Conservation (phyloP, 441 rosid genomes). For the Erodium texanum region DNA sequence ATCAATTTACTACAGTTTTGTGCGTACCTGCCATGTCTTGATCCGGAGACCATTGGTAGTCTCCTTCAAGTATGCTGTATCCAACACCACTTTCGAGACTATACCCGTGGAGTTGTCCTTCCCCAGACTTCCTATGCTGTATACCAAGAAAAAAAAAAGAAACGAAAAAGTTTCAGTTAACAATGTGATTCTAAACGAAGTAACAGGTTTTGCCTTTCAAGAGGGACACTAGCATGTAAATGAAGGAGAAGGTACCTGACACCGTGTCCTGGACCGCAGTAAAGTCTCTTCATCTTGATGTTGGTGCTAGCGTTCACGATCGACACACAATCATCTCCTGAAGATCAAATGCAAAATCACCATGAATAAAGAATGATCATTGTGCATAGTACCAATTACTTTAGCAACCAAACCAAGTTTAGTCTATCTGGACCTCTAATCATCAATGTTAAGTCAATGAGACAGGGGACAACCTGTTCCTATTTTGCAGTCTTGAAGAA, state of each 20-base stretch:
- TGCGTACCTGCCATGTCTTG: conserved; percentile 86
- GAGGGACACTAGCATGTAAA: no score
- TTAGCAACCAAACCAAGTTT: no score
- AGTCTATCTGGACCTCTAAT: no score
- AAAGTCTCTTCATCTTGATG: conserved; percentile 76
- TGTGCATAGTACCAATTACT: no score
- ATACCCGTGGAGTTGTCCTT: conserved; percentile 60
- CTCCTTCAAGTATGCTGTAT: conserved; percentile 66
- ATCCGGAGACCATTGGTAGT: conserved; percentile 87
- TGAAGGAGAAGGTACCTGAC: conserved; percentile 41
- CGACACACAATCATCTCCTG: conserved; percentile 95
- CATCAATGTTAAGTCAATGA: no score
- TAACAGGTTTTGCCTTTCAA: not conserved
- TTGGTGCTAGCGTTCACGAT: conserved; percentile 70
- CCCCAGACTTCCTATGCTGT: conserved; percentile 87
- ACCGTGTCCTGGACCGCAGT: conserved; percentile 96
- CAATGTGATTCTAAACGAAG: no score
- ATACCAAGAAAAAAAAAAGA: no score
- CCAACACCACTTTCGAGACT: conserved; percentile 77
- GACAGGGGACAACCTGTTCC: conserved; percentile 62
- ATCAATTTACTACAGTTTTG: no score
- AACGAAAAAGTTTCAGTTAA: not conserved
- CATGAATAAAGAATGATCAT: no score
- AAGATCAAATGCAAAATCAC: conserved; percentile 17
- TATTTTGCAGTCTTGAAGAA: conserved; percentile 75